Base-by-base conservation (phyloP, 495 filamentous ascomycete species). In the Talaromyces liani region DNA sequence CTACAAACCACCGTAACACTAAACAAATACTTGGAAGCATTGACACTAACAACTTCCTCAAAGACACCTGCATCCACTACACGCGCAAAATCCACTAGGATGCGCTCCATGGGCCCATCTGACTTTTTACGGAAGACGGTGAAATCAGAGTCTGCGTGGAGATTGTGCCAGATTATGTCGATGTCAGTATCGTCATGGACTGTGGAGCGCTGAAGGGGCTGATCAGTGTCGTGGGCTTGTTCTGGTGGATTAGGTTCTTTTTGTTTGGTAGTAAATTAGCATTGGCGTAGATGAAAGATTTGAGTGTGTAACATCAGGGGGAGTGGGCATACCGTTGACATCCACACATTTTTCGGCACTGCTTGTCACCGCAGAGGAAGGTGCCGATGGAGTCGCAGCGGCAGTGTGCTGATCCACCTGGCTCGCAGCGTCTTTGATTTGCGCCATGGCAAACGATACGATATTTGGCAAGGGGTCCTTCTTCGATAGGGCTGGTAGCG, bases 121-220 rank as follows among this genome's bases (percentile, higher is more conserved):
- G 51, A 55, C 24, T 55, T 55, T 10, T 55, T 55, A 16, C 51
- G 22, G 14, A 55, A 55, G 18, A 55, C 22, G 51, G 22, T 25
- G 22, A 55, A 55, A 29, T 55, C 51, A 29, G 22, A 24, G 9
- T 24, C 10, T 14, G 51, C 51, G 10, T 55, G 25, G 51, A 55
- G 51, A 55, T 55, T 55, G 51, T 53, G 49, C 49, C 49, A 53
- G 18, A 53, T 53, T 53, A 55, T 55, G 51, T 55, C 51, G 25
- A 55, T 55, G 22, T 55, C 51, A 4, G 51, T 55, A 10, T 27
- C 18, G 10, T 29, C 51, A 24, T 55, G 51, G 51, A 55, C 51
- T 24, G 51, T 55, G 20, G 51, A 29, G 24, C 4, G 51, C 18
- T 55, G 45, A 7, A 22, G 45, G 36, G 36, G 45, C 1, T 55